Conservation (phyloP, 805 yeast species). For the Teunomyces gatunensis region DNA sequence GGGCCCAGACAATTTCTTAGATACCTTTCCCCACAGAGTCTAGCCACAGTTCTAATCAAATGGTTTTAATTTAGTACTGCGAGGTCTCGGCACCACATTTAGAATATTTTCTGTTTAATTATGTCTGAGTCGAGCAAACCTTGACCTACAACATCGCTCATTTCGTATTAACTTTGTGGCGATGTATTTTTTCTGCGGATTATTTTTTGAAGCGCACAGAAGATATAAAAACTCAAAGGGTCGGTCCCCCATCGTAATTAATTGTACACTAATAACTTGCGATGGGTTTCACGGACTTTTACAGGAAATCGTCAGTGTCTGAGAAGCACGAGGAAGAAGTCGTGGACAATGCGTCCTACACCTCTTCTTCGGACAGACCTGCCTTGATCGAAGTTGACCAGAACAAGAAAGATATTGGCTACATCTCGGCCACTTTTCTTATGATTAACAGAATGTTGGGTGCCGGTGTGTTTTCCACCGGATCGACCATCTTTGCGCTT, state of each 20-base stretch:
- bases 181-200: constrained; percentile 4
- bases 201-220: constrained; percentile 1
- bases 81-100: background rate
- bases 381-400: constrained; percentile 40
- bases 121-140: no score
- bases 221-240: constrained; percentile 1
- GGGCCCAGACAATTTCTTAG: background rate
- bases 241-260: background rate
- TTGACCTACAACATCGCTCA: background rate
- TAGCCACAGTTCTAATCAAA: background rate
- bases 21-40: background rate
- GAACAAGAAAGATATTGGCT: constrained; percentile 45
- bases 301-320: constrained; percentile 4
- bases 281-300: constrained; percentile 12
- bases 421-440: constrained; percentile 44
- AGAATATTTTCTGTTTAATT: no score
- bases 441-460: constrained; percentile 71
- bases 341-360: constrained; percentile 3
- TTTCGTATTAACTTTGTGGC: background rate
- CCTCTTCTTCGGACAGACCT: constrained; percentile 13
- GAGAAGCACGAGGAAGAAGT: constrained; percentile 4
- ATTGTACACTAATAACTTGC: background rate
- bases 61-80: no score
- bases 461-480: constrained; percentile 70
- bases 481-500: constrained; percentile 56